Percentiles rank a stretch among this genome's conserved stretches.
Evolutionary conservation across 257 asterid species (phyloP).

Genomic region (Nicotiana attenuata): DNA sequence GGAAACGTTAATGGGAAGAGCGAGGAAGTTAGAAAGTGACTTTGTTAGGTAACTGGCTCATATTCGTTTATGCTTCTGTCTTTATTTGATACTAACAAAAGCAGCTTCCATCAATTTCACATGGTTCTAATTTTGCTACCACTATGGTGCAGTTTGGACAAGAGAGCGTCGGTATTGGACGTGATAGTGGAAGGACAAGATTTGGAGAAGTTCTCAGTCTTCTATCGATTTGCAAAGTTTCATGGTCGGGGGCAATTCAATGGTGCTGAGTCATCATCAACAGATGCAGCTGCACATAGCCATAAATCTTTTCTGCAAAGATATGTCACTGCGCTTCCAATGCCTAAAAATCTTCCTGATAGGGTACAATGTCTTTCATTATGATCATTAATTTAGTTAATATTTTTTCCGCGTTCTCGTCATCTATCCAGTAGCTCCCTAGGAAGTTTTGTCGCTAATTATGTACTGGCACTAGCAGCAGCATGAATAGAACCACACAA

Average conservation of each 20-base stretch:
- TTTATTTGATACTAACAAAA: not conserved
- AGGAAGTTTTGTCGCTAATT: conserved; percentile 20
- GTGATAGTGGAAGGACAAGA: conserved; percentile 74
- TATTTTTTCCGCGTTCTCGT: conserved; percentile 20
- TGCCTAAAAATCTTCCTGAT: conserved; percentile 68
- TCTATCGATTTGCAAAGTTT: conserved; percentile 75
- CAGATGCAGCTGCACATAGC: conserved; percentile 31
- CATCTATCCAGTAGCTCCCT: conserved; percentile 12
- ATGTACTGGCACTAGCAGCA: conserved; percentile 34
- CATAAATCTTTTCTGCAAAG: conserved; percentile 55
- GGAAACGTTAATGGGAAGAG: conserved; percentile 46
- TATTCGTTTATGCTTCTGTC: not conserved
- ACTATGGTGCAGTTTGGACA: conserved; percentile 54
- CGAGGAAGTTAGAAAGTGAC: conserved; percentile 53
- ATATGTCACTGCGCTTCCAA: conserved; percentile 65
- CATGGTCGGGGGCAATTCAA: conserved; percentile 79
- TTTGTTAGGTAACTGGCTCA: conserved; percentile 50
- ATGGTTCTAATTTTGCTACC: not conserved
- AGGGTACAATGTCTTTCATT: conserved; percentile 76
- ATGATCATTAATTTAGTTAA: conserved; percentile 37
- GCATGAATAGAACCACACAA: conserved; percentile 27
- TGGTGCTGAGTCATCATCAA: conserved; percentile 41
- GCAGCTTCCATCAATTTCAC: not conserved
- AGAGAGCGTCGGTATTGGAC: conserved; percentile 63
- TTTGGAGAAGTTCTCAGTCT: conserved; percentile 76